Evolutionary conservation across 2,329 filamentous ascomycete species (phyloP), one percentile per base, ranked within the genome.

Genomic region (Aspergillus glaucus): DNA sequence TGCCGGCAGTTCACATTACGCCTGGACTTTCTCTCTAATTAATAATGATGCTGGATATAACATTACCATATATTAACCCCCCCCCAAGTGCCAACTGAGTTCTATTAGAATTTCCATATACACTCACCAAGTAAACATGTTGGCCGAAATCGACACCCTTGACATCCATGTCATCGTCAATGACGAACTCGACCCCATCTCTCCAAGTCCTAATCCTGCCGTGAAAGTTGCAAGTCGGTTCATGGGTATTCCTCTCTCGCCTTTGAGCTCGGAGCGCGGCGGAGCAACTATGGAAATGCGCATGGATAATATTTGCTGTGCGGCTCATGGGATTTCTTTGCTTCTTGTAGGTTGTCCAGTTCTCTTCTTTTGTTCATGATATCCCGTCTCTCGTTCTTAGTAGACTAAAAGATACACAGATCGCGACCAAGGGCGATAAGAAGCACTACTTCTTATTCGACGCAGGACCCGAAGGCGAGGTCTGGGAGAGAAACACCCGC

Each of bases 221-320:
- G 48, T 50, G n/a, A 22, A 50, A 19, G 44, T 44, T 5, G 28
- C 48, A 14, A 50, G 48, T 40, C 37, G 44, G 12, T 50, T 44
- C 10, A 47, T 50, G 48, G 44, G 44, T 3, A 50, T 50, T 12
- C 48, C 44, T 3, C 40, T 50, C 14, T 30, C 19, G 9, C 48
- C 44, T 2, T 19, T 50, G 10, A n/a, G 21, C 12, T 12, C 39
- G 17, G 44, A 17, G 12, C 8, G 28, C 6, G 44, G 46, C 6
- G 30, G 48, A 24, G 48, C 30, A 4, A 44, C 21, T 10, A 44
- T 40, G 12, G n/a, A 28, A 22, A 47, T 47, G 44, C 39, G 46
- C 22, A 50, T 47, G 48, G 30, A 46, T 9, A 47, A 41, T 24
- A 47, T 50, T 9, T 50, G 44, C 12, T 50, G 48, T 26, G 48